Base-by-base conservation (phyloP, 169 alveolate species). In the Cryptosporidium felis region DNA sequence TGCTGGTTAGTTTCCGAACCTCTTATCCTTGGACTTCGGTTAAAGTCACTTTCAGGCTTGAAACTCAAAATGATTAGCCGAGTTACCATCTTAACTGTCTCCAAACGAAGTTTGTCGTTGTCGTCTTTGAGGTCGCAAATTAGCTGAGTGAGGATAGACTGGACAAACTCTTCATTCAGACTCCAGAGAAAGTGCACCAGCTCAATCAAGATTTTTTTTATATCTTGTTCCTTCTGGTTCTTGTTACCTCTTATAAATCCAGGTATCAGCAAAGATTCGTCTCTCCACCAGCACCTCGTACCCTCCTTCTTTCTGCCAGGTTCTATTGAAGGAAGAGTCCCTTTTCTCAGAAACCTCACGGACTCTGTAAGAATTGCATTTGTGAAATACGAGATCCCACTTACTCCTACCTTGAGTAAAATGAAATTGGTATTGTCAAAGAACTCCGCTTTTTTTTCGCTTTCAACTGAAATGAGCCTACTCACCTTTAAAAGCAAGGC, bases 271-370 rank as follows among this genome's bases (percentile, higher is more conserved):
- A 14, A 1, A 46, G 62, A 38, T 1, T 12, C 40, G n/a, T 34
- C 26, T 44, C 82, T 66, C 82, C 82, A 66, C 82, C 82, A 66
- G 36, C 34, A 23, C 16, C 5, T 58, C 23, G 18, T 6, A 36
- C 21, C 16, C 32, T 26, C 62, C 21, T 66, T 66, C 16, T 23
- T 44, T n/a, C n/a, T n/a, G n/a, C n/a, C n/a, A n/a, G n/a, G n/a
- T n/a, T n/a, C n/a, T n/a, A n/a, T n/a, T n/a, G n/a, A 23, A 10
- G 12, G 41, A 30, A 44, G 3, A 14, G 45, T n/a, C n/a, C 32
- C 36, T 14, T 14, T 42, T 14, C 59, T 66, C 47, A 46, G 30
- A 46, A 44, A 66, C 18, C 32, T 45, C 1, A 66, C 5, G 14
- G 62, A 21, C 16, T 66, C 65, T 9, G 30, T 12, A 16, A 66